A percentile compares a stretch with the other conserved stretches of the same genome.
Conservation (phyloP, 805 yeast genomes). For the Ogataea wickerhamii region DNA sequence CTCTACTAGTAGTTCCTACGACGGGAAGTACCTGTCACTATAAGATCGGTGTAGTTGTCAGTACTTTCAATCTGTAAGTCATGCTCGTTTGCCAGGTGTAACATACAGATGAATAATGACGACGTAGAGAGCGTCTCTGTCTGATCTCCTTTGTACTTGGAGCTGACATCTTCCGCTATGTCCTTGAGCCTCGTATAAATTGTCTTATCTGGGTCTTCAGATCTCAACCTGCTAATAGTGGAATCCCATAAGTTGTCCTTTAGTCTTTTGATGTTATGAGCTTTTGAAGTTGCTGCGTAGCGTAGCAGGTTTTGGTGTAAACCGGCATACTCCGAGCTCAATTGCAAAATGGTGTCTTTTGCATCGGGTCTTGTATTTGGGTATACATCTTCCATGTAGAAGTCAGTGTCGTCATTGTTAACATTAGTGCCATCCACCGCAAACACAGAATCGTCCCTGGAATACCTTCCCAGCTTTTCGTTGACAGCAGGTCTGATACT, state of each 20-base stretch:
- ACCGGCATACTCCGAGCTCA: neutral
- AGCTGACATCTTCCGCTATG: slow-evolving; percentile 24
- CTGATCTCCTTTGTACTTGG: slow-evolving; percentile 53
- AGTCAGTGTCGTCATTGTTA: slow-evolving; percentile 16
- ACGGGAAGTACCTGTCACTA: slow-evolving; percentile 11
- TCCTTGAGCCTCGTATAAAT: slow-evolving; percentile 16
- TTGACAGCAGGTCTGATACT: slow-evolving; percentile 5
- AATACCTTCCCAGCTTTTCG: slow-evolving; percentile 33
- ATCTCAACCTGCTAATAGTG: slow-evolving; percentile 20
- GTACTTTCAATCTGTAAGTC: slow-evolving; percentile 57
- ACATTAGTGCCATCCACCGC: too few species aligned
- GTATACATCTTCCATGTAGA: too few species aligned
- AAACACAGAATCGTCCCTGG: too few species aligned
- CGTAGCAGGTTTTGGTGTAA: neutral
- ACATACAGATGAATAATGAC: slow-evolving; percentile 76
- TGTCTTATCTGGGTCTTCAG: neutral
- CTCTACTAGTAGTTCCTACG: too few species aligned
- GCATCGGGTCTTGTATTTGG: too few species aligned
- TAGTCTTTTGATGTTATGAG: slow-evolving; percentile 68
- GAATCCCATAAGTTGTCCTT: slow-evolving; percentile 76
- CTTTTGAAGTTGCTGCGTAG: slow-evolving; percentile 70
- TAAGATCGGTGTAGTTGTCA: slow-evolving; percentile 26
- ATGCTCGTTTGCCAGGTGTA: slow-evolving; percentile 85
- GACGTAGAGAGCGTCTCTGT: slow-evolving; percentile 74
- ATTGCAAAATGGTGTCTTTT: too few species aligned